Evolutionary conservation across 345 rosid species (phyloP).

Genomic region (Clarkia xantiana): DNA sequence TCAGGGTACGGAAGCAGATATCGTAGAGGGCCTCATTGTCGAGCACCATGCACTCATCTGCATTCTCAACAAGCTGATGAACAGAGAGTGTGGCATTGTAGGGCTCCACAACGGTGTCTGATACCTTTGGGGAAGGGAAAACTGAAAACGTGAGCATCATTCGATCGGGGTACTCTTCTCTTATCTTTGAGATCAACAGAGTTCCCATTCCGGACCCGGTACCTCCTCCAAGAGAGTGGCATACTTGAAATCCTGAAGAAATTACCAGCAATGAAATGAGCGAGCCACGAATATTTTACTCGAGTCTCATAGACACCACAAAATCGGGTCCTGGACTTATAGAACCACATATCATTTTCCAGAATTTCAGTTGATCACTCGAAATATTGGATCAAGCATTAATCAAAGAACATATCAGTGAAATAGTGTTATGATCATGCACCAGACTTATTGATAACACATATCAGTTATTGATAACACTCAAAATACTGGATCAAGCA

Average conservation of each 20-base stretch:
- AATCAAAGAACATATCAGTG: too few species aligned
- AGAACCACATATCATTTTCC: too few species aligned
- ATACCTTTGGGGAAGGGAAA: conserved; percentile 77
- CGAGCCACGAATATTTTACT: background rate
- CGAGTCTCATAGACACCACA: background rate
- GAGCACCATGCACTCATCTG: conserved; percentile 80
- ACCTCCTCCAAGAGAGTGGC: conserved; percentile 75
- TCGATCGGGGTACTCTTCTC: conserved; percentile 68
- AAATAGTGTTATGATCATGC: too few species aligned
- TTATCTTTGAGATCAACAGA: conserved; percentile 52
- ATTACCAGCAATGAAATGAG: background rate
- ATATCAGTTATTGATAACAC: too few species aligned
- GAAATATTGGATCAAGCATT: too few species aligned
- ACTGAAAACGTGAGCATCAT: conserved; percentile 86
- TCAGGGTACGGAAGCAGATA: conserved; percentile 71
- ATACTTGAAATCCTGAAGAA: conserved; percentile 57
- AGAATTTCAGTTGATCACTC: too few species aligned
- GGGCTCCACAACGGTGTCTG: conserved; percentile 73
- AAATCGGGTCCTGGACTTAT: too few species aligned
- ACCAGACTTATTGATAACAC: too few species aligned
- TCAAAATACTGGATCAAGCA: too few species aligned
- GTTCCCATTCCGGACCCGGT: conserved; percentile 85
- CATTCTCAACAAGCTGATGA: conserved; percentile 72
- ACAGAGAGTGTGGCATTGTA: conserved; percentile 71
- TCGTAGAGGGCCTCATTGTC: conserved; percentile 74